Base-by-base conservation (phyloP, 176 grass and related monocot genomes). In the Melocanna baccifera region DNA sequence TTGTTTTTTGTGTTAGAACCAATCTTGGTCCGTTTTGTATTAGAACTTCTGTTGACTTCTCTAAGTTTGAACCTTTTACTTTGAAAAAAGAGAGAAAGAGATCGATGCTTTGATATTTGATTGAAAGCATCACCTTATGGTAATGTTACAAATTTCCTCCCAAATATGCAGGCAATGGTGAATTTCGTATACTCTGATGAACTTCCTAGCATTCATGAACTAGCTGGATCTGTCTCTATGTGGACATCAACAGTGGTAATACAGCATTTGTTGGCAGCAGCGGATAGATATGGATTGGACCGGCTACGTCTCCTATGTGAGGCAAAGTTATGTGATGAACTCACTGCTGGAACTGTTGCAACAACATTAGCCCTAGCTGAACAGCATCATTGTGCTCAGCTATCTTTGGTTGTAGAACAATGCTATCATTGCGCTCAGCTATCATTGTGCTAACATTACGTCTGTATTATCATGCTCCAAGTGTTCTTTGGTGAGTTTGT, bases 321-420 rank as follows among this genome's bases (percentile, higher is more conserved):
- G 73, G 87, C 52, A 76, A 92, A 90, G 67, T 55, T 97, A 86
- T 93, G 91, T 88, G 89, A 89, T 51, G 87, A 91, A 53, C 72
- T 97, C 63, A 94, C 89, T 82, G 79, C 94, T 78, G 91, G 88
- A 80, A 97, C 89, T 71, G 94, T 94, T 70, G 94, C 91, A 86
- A 88, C 94, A 75, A 97, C 94, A 9, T 84, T 97, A 68, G 94
- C 91, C 75, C 86, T 97, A 26, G 94, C 94, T 48, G 94, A 97
- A 81, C 94, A 94, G 61, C 91, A 97, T 73, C 89, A 94, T 68
- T 97, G 91, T 75, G 19, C 90, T 78, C 85, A 90, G 43, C 80
- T 29, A 5, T 71, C 14, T 71, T 83, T 59, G 30, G 19, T 46
- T 20, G 18, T 61, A 18, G 6, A 62, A 29, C 50, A 58, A 43